Base-by-base conservation (phyloP, 2,329 filamentous ascomycete species). In the Monascus ruber region DNA sequence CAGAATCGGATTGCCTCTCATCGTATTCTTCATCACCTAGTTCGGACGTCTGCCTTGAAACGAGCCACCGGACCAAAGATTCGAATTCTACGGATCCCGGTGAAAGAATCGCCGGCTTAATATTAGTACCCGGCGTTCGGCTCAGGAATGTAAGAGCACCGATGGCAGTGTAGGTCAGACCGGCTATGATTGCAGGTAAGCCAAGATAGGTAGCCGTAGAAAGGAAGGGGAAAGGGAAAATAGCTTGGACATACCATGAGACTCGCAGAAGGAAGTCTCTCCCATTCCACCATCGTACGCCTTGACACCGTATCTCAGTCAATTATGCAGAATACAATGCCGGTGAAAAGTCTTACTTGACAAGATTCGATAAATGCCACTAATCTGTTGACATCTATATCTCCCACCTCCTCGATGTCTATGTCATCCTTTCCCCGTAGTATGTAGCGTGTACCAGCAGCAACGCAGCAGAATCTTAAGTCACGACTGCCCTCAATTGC, bases 151-250 rank as follows among this genome's bases (percentile, higher is more conserved):
- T 75, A 4, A 96, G 68, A 4, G 86, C 82, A 7, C 77, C 79
- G 39, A 95, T 74, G 5, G 82, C 87, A 60, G 87, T 95, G 67
- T 88, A 95, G 6, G 85, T 87, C 59, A 94, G 89, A 17, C 91
- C 91, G 49, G 85, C 84, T 87, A 45, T 26, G 42, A 42, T 38
- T 26, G 26, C 43, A 44, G 17, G 50, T 57, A 41, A 58, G 52
- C 45, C 45, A 47, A 46, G 34, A 43, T 38, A 28, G 36, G 35
- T 35, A 41, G 33, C 34, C 28, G 26, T 17, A 34, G 33, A 39
- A 34, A 29, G 36, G 43, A 41, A 36, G 39, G 35, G 43, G 41
- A 36, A 6, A 2, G 33, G 6, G 6, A 8, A 25, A 6, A 8
- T 31, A 31, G 11, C 8, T 31, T 34, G 6, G 9, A 49, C 72